A percentile compares a stretch with the other conserved stretches of the same genome.
Evolutionary conservation across 305 asterid genomes (phyloP).

Genomic region (Rubia peregrina): DNA sequence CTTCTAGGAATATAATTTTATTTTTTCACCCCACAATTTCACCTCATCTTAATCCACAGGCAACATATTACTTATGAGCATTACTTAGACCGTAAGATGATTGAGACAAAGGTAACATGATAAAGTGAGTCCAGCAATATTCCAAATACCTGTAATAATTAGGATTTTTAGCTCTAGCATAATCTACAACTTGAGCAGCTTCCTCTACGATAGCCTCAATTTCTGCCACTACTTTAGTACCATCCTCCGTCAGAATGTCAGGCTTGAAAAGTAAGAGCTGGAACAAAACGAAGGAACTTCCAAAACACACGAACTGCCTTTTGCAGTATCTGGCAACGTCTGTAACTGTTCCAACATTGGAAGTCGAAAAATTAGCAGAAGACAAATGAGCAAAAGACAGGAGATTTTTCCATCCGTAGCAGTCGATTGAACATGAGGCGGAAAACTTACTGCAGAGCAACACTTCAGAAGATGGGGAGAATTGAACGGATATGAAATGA

Average conservation of each 20-base stretch:
- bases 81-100: not conserved
- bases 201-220: constrained; percentile 88
- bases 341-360: constrained; percentile 58
- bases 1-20: not conserved
- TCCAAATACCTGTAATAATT: constrained; percentile 79
- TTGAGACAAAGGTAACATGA: not conserved
- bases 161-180: constrained; percentile 67
- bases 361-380: constrained; percentile 15
- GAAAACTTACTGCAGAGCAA: too few species aligned
- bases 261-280: constrained; percentile 60
- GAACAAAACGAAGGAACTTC: constrained; percentile 72
- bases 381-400: not conserved
- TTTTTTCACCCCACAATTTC: not conserved
- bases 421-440: too few species aligned
- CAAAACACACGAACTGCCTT: constrained; percentile 72
- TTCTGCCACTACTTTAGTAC: constrained; percentile 79
- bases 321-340: constrained; percentile 78
- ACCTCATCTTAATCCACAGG: not conserved
- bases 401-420: too few species aligned
- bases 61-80: not conserved
- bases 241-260: constrained; percentile 54
- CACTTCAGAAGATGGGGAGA: too few species aligned
- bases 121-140: not conserved
- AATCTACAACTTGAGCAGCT: constrained; percentile 97
- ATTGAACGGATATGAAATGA: too few species aligned